phyloP scores from a whole-genome alignment of 1,284 basidiomycete genomes.

The Fomitiporia mediterranea region DNA sequence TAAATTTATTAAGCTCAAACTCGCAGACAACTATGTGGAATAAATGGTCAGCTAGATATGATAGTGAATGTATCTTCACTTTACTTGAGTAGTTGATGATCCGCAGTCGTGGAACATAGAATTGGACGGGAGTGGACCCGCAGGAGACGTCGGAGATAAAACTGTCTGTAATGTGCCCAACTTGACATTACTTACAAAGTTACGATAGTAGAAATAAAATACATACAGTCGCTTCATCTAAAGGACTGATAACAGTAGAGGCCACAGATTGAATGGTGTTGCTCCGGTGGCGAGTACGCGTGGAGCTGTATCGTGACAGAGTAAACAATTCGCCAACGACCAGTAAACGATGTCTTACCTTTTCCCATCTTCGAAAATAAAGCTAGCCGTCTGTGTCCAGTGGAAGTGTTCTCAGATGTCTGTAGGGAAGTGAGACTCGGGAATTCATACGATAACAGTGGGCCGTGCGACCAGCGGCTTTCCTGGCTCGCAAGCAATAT shows the following conservation, averaged over 20 bases:
- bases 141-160: neutral
- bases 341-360: neutral
- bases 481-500: neutral
- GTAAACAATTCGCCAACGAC: neutral
- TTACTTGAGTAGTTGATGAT: neutral
- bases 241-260: neutral
- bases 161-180: too few relatives aligned
- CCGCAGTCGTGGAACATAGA: neutral
- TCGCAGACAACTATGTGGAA: too few relatives aligned
- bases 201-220: too few relatives aligned
- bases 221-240: neutral
- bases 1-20: too few relatives aligned
- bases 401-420: neutral
- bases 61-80: too few relatives aligned
- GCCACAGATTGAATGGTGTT: neutral
- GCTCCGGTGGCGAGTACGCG: neutral
- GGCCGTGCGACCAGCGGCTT: too few relatives aligned
- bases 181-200: too few relatives aligned
- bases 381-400: neutral
- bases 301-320: neutral
- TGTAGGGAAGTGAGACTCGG: neutral
- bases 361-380: neutral
- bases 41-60: too few relatives aligned
- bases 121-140: neutral
- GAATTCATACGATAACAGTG: neutral